A percentile compares a stretch with the other conserved stretches of the same genome.
phyloP scores from a whole-genome alignment of 495 filamentous ascomycete genomes.

The Penicillium paradoxum region DNA sequence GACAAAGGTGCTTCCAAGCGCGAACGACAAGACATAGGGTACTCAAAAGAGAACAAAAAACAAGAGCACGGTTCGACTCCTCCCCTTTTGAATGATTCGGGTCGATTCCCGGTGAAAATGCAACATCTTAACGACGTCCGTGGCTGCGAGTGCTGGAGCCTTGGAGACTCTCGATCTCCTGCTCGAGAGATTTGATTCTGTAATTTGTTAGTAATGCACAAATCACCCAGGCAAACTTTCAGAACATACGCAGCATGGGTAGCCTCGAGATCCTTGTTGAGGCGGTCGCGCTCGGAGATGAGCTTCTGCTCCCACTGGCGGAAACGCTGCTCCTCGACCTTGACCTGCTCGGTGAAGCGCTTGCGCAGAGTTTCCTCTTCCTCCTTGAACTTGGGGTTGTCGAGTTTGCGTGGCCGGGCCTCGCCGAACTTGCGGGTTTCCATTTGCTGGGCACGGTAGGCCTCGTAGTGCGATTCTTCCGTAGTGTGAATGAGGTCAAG shows the following conservation, averaged over 20 bases:
- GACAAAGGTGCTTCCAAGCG: constrained; percentile 28
- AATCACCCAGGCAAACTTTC: background rate
- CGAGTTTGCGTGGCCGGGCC: constrained; percentile 91
- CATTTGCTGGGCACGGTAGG: constrained; percentile 98
- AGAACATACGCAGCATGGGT: constrained; percentile 80
- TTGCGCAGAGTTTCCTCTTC: constrained; percentile 97
- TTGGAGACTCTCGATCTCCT: constrained; percentile 89
- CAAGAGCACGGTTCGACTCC: constrained; percentile 28
- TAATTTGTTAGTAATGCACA: constrained; percentile 23
- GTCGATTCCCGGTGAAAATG: constrained; percentile 14
- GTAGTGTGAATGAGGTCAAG: constrained; percentile 99
- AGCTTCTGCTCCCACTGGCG: constrained; percentile 99
- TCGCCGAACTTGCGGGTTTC: constrained; percentile 99
- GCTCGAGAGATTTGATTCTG: constrained; percentile 90
- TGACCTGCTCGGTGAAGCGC: constrained; percentile 99
- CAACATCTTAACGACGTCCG: constrained; percentile 73
- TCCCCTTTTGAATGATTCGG: constrained; percentile 34
- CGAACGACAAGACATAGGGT: constrained; percentile 33
- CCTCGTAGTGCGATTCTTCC: constrained; percentile 98
- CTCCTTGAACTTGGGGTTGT: constrained; percentile 99
- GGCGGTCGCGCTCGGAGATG: constrained; percentile 91
- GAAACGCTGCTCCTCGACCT: constrained; percentile 98
- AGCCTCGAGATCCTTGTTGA: constrained; percentile 98
- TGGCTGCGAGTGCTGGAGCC: constrained; percentile 89
- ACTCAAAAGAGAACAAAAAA: constrained; percentile 37